A percentile compares a stretch with the other conserved stretches of the same genome.
Evolutionary conservation across 1,284 basidiomycete genomes (phyloP).

Genomic region (Moesziomyces parantarcticus): DNA sequence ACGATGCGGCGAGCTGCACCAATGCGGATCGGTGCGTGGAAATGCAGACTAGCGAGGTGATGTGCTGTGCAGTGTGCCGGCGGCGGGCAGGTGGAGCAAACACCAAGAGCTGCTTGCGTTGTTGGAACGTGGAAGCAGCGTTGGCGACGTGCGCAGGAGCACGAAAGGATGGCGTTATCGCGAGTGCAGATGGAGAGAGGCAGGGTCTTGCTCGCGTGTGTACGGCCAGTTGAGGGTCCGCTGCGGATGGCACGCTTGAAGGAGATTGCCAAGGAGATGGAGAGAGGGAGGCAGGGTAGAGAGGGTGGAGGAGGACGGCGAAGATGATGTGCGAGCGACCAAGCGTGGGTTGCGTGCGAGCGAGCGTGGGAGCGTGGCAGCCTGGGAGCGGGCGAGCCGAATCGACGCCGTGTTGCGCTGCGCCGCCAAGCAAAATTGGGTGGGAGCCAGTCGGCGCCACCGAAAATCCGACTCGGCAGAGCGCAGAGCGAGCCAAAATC

Average conservation of each 20-base stretch:
- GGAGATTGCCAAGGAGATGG: background rate
- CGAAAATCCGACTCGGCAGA: too few species aligned
- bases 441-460: too few species aligned
- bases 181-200: slow-evolving; percentile 12
- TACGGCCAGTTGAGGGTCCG: slow-evolving; percentile 20
- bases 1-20: slow-evolving; percentile 1
- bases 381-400: background rate
- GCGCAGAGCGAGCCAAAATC: too few species aligned
- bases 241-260: background rate
- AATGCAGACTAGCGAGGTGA: slow-evolving; percentile 2
- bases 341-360: background rate
- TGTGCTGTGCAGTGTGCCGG: slow-evolving; percentile 1
- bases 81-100: slow-evolving; percentile 17
- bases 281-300: too few species aligned
- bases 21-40: slow-evolving; percentile 10
- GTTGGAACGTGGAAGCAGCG: background rate
- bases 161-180: slow-evolving; percentile 46
- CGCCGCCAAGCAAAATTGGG: background rate
- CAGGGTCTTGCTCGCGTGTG: slow-evolving; percentile 11
- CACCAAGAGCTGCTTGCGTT: slow-evolving; percentile 1
- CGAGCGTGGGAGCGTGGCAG: background rate
- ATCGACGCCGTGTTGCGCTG: background rate
- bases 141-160: slow-evolving; percentile 3
- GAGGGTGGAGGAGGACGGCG: background rate
- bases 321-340: background rate